Evolutionary conservation across 2,329 filamentous ascomycete species (phyloP), one percentile per base, ranked within the genome.

Genomic region (Microthyrium microscopicum): DNA sequence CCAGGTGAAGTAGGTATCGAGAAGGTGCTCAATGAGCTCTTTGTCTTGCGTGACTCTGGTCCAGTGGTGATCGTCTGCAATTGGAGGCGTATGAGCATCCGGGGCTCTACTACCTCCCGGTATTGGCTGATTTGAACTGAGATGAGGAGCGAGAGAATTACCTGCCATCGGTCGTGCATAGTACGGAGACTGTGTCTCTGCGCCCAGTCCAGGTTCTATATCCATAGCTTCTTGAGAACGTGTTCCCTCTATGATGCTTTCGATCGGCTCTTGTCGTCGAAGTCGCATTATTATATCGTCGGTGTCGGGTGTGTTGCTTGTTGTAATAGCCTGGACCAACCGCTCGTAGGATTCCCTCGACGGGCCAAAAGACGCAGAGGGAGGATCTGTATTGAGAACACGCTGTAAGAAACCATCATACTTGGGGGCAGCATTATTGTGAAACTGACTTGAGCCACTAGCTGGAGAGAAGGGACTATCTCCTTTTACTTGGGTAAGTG

Each of bases 1-100:
- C 68, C 77, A 82, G 8, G 44, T 44, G 42, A 81, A 81, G 53
- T 80, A 81, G 20, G 79, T 56, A 1, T 67, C 62, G 33, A 80
- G 53, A 7, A 80, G 58, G 43, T 75, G 72, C 39, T 73, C 62
- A 1, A 80, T 68, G 20, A 80, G 61, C 9, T 50, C 54, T 9
- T 57, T 44, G 41, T 80, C 73, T 6, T 16, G 16, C 6, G 34
- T 20, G 3, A 31, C 28, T 17, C 3, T n/a, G 2, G 28, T 36
- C 34, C 34, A 36, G 8, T 26, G n/a, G n/a, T n/a, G 21, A 13
- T 16, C 22, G 12, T 25, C 21, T 8, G 12, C 20, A 15, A 18
- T 25, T n/a, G 27, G 19, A 22, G 33, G 33, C 5, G 7, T 13
- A 20, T 34, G 33, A 12, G 33, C 26, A 34, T 28, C 21, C 4